Conservation (phyloP, 148 eudicot genomes). For the Oxyria digyna region DNA sequence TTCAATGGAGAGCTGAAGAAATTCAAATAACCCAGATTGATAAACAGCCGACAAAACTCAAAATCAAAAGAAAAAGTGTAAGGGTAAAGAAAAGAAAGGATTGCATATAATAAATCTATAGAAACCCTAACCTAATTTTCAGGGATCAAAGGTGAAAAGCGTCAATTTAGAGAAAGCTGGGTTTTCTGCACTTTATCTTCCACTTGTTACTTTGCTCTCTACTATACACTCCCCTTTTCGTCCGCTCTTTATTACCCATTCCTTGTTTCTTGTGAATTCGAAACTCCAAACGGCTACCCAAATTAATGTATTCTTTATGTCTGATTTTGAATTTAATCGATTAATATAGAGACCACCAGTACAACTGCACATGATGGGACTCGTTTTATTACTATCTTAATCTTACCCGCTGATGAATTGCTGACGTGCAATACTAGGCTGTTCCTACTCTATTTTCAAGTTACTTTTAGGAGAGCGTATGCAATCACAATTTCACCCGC, state of each 20-base stretch:
- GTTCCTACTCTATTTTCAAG: neutral
- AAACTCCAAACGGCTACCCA: conserved; percentile 11
- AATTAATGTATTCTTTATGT: neutral
- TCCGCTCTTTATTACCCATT: neutral
- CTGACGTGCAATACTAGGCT: conserved; percentile 1
- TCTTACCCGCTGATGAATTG: neutral
- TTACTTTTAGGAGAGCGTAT: no score
- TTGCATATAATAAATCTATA: neutral
- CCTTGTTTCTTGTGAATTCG: neutral
- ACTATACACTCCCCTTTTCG: neutral
- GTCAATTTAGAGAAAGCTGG: neutral
- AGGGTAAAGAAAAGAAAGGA: neutral
- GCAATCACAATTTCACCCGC: no score
- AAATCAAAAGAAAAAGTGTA: neutral
- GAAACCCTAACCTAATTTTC: conserved; percentile 1
- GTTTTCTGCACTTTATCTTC: neutral
- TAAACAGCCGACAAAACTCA: neutral
- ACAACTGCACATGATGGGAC: conserved; percentile 1
- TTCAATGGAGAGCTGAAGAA: neutral
- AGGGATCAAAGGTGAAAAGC: neutral
- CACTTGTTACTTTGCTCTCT: neutral
- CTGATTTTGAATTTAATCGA: neutral
- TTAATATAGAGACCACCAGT: neutral
- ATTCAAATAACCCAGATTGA: neutral
- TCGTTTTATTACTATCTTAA: neutral